Base-by-base conservation (phyloP, 2,329 filamentous ascomycete genomes). In the Fusarium nanum region DNA sequence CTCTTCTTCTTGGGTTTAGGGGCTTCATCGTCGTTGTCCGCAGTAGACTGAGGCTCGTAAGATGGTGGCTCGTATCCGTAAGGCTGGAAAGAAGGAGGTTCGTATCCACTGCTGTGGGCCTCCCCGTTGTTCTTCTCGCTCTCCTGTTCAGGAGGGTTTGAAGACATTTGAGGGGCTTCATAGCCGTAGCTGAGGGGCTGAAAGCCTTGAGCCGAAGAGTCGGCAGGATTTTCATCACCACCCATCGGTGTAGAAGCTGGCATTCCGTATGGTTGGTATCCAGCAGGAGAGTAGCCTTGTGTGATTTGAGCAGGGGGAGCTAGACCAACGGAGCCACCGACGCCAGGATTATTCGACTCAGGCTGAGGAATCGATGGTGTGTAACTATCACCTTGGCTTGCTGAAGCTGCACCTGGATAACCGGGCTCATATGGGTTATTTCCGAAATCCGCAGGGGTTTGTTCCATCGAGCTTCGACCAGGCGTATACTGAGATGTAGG, bases 1-100 rank as follows among this genome's bases (percentile, higher is more conserved):
- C 88, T 89, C 78, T 92, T 94, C 82, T 92, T 93, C 80, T 92
- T 92, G 0, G 86, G 84, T 72, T 88, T 91, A 9, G 86, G 83
- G 12, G 83, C 82, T 25, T 84, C 80, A 14, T 86, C 83, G 3
- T 82, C 82, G 8, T 80, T 79, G 5, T 82, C 77, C 16, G 76
- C 73, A 23, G 77, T 79, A n/a, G 73, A 52, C 20, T 83, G 83
- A 4, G 88, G 84, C 25, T 90, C 84, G 48, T 88, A 86, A 3
- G 87, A 86, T 1, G 86, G 86, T 3, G 87, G 86, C 67, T 88
- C 86, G 71, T 88, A 89, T 45, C 83, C 78, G 52, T 87, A 86
- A 12, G 89, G 85, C 73, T 91, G 86, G 73, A 87, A 91, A 1
- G 87, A 86, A 8, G 88, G 87, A 7, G 90, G 85, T 65, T 91